phyloP scores from a whole-genome alignment of 352 stramenopile genomes.

The Aphanomyces stellatus region DNA sequence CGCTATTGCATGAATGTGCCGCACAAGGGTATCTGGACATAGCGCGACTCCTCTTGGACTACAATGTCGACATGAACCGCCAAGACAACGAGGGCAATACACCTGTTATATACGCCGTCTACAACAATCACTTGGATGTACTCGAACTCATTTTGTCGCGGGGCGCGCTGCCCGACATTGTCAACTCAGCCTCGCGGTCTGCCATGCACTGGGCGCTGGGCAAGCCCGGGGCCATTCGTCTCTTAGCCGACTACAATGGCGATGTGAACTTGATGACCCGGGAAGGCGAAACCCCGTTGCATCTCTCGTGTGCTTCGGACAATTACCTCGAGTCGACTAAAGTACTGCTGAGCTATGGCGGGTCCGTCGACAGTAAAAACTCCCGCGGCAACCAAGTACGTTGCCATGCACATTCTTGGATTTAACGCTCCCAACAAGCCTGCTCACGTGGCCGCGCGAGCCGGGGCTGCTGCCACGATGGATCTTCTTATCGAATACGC shows the following conservation, averaged over 20 bases:
- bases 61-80: constrained; percentile 31
- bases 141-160: constrained; percentile 48
- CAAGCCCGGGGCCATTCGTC: constrained; percentile 22
- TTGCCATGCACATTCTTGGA: no score
- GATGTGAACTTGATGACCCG: constrained; percentile 65
- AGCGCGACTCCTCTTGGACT: constrained; percentile 24
- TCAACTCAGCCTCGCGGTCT: constrained; percentile 55
- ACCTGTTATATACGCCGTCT: constrained; percentile 69
- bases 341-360: constrained; percentile 51
- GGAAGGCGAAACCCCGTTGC: constrained; percentile 55
- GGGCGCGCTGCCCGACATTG: constrained; percentile 43
- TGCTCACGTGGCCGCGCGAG: constrained; percentile 54
- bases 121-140: constrained; percentile 37
- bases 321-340: constrained; percentile 37
- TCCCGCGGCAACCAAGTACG: constrained; percentile 23
- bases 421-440: no score
- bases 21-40: constrained; percentile 46
- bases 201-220: constrained; percentile 59
- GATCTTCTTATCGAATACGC: constrained; percentile 66
- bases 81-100: constrained; percentile 68
- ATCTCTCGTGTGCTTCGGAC: constrained; percentile 50
- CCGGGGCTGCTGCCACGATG: constrained; percentile 56
- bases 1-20: constrained; percentile 54
- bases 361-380: constrained; percentile 42
- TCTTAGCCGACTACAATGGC: constrained; percentile 57